Conservation (phyloP, 2,329 filamentous ascomycete genomes). For the Coniochaeta ligniaria region DNA sequence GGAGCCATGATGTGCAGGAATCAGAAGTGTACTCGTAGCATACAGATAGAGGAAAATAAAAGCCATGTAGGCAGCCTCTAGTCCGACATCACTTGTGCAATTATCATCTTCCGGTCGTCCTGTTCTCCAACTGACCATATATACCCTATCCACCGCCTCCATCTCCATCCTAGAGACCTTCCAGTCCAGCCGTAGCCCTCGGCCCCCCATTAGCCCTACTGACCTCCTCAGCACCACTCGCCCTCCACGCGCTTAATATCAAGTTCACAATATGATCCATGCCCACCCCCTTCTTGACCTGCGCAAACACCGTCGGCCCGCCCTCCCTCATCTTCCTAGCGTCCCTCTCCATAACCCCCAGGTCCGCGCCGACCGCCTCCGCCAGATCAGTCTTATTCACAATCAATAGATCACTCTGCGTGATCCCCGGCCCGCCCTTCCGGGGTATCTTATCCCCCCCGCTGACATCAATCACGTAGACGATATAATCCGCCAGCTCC, state of each 20-base stretch:
- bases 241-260: slow-evolving; percentile 88
- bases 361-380: slow-evolving; percentile 80
- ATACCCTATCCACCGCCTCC: too few species aligned
- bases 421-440: slow-evolving; percentile 95
- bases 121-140: too few species aligned
- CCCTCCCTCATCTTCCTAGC: slow-evolving; percentile 92
- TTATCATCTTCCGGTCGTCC: too few species aligned
- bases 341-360: slow-evolving; percentile 91
- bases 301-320: slow-evolving; percentile 90
- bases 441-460: slow-evolving; percentile 95
- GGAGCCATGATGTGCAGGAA: neutral
- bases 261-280: slow-evolving; percentile 82
- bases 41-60: neutral
- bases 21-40: neutral
- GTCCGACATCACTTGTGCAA: too few species aligned
- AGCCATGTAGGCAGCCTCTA: too few species aligned
- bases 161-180: slow-evolving; percentile 14
- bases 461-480: slow-evolving; percentile 96
- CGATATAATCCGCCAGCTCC: slow-evolving; percentile 93
- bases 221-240: slow-evolving; percentile 68
- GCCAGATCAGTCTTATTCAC: slow-evolving; percentile 98
- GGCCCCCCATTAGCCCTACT: slow-evolving; percentile 49
- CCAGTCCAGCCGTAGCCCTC: slow-evolving; percentile 47
- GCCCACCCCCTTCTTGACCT: slow-evolving; percentile 88
- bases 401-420: slow-evolving; percentile 85